Base-by-base conservation (phyloP, 106 monocot genomes). In the Allium cepa region DNA sequence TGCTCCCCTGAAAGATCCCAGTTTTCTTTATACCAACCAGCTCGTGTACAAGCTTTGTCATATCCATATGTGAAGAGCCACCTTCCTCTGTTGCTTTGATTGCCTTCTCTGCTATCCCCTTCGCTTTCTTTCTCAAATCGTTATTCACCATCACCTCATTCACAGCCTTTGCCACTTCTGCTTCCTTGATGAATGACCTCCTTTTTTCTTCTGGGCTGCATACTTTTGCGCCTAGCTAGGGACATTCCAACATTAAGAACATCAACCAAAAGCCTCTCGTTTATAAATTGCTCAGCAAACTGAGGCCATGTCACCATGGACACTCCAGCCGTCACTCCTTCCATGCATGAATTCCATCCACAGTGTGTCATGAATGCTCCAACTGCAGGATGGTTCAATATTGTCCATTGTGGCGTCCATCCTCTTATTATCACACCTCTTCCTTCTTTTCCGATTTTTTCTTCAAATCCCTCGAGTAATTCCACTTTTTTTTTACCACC, bases 11-110 rank as follows among this genome's bases (percentile, higher is more conserved):
- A 36, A 36, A 1, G 4, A 5, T 36, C 36, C 36, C 36, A 36
- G 4, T 15, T n/a, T 64, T 64, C 64, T 64, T 64, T 16, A 64
- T 3, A 46, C 17, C 64, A n/a, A 15, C 17, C 56, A 73, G 50
- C 46, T 73, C 72, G 16, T 64, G 55, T 18, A 73, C 56, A 63
- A 64, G 45, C 53, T 47, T 52, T 10, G 56, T 56, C 28, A 73
- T 12, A n/a, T 56, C 72, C 56, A 18, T 28, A 36, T 64, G 56
- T 10, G 72, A 73, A 36, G 64, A 73, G 9, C 72, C 72, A 7
- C 72, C 64, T 47, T 62, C 55, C 63, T 47, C 47, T 56, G 48
- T 56, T 46, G 72, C 72, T 47, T 5, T 26, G 55, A 26, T 56
- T 51, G 72, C 72, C 53, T 8, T 46, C 63, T 8, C 63, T 47